Percentiles rank a stretch among this genome's conserved stretches.
These are phyloP conservation scores for Calocybe gangraenosa DNA, from an alignment of 768 basidiomycete species.

Conservation along the genomic window DNA sequence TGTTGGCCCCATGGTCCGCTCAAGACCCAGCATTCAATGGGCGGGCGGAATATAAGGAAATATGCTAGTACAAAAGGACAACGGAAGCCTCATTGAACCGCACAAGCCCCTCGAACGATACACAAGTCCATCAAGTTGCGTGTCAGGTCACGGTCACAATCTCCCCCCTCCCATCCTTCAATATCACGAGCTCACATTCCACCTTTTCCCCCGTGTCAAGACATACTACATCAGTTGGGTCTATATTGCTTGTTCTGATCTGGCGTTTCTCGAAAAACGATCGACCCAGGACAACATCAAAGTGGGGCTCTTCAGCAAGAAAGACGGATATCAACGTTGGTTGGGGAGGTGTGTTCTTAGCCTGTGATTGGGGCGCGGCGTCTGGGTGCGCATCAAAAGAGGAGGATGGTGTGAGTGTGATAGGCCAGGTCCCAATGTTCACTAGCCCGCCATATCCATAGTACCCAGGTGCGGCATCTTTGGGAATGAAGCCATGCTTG, in stretches of 20 bases:
- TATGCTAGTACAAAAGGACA: background rate
- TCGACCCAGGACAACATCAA: conserved; percentile 91
- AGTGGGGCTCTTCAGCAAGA: conserved; percentile 91
- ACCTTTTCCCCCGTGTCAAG: conserved; percentile 91
- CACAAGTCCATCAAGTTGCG: too few species aligned
- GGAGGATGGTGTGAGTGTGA: conserved; percentile 56
- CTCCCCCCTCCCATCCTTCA: conserved; percentile 88
- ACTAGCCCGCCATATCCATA: conserved; percentile 93
- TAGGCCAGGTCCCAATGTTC: conserved; percentile 83
- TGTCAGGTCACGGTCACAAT: conserved; percentile 86
- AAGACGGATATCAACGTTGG: conserved; percentile 61
- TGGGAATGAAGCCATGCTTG: conserved; percentile 82
- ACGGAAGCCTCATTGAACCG: too few species aligned
- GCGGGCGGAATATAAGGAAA: too few species aligned
- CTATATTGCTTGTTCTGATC: conserved; percentile 75
- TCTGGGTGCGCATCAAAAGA: conserved; percentile 23
- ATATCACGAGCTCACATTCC: conserved; percentile 86
- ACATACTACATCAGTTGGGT: conserved; percentile 88
- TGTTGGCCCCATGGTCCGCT: too few species aligned
- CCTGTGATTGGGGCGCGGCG: conserved; percentile 14
- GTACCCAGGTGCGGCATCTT: conserved; percentile 81
- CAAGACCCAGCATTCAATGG: too few species aligned
- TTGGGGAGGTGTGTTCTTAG: conserved; percentile 24
- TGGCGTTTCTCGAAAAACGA: conserved; percentile 81
- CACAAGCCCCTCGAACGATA: too few species aligned